phyloP scores from a whole-genome alignment of 805 yeast species.

The Yarrowia porcina region DNA sequence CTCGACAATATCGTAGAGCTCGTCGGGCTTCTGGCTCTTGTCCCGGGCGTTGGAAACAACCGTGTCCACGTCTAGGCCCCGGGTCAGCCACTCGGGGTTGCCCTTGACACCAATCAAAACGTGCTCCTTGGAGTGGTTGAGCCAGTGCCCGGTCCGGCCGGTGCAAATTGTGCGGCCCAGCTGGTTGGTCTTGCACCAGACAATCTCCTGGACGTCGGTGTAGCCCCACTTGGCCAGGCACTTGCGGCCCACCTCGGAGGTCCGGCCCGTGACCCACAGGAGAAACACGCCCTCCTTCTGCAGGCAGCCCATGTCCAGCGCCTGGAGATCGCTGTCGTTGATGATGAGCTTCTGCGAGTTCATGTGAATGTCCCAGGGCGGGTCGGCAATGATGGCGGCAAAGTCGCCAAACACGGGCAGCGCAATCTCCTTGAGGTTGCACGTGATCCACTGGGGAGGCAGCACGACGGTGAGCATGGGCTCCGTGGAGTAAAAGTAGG shows the following conservation, averaged over 20 bases:
- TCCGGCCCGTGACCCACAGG: slow-evolving; percentile 94
- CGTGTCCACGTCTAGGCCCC: slow-evolving; percentile 66
- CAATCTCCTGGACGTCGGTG: slow-evolving; percentile 66
- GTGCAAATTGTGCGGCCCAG: slow-evolving; percentile 85
- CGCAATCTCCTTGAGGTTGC: slow-evolving; percentile 75
- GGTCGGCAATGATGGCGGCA: slow-evolving; percentile 78
- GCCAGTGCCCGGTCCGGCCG: slow-evolving; percentile 96
- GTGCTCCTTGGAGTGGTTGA: slow-evolving; percentile 92
- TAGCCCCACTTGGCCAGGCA: slow-evolving; percentile 84
- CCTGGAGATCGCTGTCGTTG: slow-evolving; percentile 68
- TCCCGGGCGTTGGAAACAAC: slow-evolving; percentile 83
- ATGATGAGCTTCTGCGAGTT: slow-evolving; percentile 70
- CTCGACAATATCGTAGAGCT: slow-evolving; percentile 79
- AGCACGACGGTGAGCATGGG: slow-evolving; percentile 14
- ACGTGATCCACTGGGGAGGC: slow-evolving; percentile 75
- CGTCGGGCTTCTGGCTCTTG: slow-evolving; percentile 89
- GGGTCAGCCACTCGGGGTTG: slow-evolving; percentile 64
- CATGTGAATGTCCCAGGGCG: slow-evolving; percentile 97
- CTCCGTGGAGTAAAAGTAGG: background rate
- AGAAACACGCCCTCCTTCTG: slow-evolving; percentile 83
- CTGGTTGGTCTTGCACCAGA: slow-evolving; percentile 92
- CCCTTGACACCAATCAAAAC: slow-evolving; percentile 84
- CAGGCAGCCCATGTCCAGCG: slow-evolving; percentile 60
- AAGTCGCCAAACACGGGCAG: slow-evolving; percentile 73
- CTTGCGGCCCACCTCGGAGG: slow-evolving; percentile 81